A percentile compares a stretch with the other conserved stretches of the same genome.
These are phyloP conservation scores for Cryptococcus amylolentus DNA, from an alignment of 1,284 basidiomycete genomes.

Conservation along the genomic window DNA sequence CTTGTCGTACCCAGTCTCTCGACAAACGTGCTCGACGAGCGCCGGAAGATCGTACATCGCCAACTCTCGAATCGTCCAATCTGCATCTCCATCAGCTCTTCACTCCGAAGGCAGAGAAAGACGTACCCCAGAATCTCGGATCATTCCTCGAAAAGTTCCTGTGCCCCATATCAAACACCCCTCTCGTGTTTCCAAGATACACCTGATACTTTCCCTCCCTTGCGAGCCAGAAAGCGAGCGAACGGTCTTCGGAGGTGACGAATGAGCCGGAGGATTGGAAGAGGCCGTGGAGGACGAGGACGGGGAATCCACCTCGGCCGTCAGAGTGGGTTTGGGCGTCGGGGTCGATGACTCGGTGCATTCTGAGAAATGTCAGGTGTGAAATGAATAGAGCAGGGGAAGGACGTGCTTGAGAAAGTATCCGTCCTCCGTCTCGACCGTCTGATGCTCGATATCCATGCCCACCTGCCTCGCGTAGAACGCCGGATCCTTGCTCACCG, in stretches of 20 bases:
- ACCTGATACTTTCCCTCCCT: constrained; percentile 59
- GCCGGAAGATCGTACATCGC: constrained; percentile 62
- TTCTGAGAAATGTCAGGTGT: constrained; percentile 27
- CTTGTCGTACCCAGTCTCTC: constrained; percentile 58
- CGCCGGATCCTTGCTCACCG: constrained; percentile 56
- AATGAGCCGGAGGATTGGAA: constrained; percentile 63
- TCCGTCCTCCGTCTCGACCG: constrained; percentile 60
- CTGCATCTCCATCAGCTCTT: constrained; percentile 26
- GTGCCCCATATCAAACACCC: constrained; percentile 63
- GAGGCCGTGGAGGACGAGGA: constrained; percentile 61
- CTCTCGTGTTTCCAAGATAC: constrained; percentile 61
- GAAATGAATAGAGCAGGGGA: constrained; percentile 1
- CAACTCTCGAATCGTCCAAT: constrained; percentile 62
- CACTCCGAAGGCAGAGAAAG: not conserved
- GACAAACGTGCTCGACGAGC: constrained; percentile 58
- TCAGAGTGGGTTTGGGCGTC: constrained; percentile 49
- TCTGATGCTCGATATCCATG: constrained; percentile 59
- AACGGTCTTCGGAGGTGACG: constrained; percentile 61
- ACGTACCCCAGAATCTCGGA: constrained; percentile 60
- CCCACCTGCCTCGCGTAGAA: constrained; percentile 59
- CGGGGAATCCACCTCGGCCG: constrained; percentile 57
- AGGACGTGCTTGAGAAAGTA: constrained; percentile 52
- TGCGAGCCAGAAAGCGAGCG: constrained; percentile 61
- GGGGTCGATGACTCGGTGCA: constrained; percentile 57
- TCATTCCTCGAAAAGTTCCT: constrained; percentile 53